Conservation (phyloP, 148 eudicot species). For the Nepenthes mirabilis region DNA sequence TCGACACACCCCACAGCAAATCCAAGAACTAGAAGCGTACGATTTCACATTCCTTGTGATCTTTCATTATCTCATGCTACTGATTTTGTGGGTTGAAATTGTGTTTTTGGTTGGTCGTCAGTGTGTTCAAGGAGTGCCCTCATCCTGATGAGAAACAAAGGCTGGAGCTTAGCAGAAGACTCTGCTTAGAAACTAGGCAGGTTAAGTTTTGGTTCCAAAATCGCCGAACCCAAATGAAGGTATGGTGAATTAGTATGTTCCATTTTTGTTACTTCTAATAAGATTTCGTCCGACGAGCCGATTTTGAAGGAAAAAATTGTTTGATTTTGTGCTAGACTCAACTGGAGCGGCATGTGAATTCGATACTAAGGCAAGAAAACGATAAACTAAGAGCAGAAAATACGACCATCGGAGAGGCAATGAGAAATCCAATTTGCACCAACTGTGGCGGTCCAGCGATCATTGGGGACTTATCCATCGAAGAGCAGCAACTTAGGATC, state of each 20-base stretch:
- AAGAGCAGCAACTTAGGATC: slow-evolving; percentile 84
- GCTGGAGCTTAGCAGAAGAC: slow-evolving; percentile 78
- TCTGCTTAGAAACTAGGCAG: slow-evolving; percentile 76
- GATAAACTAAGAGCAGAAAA: slow-evolving; percentile 84
- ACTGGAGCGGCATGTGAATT: slow-evolving; percentile 85
- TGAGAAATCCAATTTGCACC: slow-evolving; percentile 86
- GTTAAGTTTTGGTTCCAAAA: slow-evolving; percentile 99
- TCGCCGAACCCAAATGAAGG: slow-evolving; percentile 97
- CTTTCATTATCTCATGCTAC: no score
- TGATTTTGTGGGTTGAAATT: not conserved
- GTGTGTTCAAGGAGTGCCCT: slow-evolving; percentile 94
- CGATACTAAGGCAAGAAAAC: slow-evolving; percentile 83
- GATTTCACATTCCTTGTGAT: not conserved
- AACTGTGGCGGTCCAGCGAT: slow-evolving; percentile 92
- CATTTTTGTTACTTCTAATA: slow-evolving; percentile 3
- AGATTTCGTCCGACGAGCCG: not conserved
- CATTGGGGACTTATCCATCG: slow-evolving; percentile 74
- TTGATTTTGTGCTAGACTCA: slow-evolving; percentile 46
- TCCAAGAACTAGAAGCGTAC: slow-evolving; percentile 97
- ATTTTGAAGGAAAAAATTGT: not conserved
- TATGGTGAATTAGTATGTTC: slow-evolving; percentile 7
- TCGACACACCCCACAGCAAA: slow-evolving; percentile 97
- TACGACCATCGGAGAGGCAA: slow-evolving; percentile 80
- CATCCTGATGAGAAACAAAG: slow-evolving; percentile 99
- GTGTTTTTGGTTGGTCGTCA: slow-evolving; percentile 10